phyloP scores from a whole-genome alignment of 495 filamentous ascomycete genomes.

The Neurospora discreta region DNA sequence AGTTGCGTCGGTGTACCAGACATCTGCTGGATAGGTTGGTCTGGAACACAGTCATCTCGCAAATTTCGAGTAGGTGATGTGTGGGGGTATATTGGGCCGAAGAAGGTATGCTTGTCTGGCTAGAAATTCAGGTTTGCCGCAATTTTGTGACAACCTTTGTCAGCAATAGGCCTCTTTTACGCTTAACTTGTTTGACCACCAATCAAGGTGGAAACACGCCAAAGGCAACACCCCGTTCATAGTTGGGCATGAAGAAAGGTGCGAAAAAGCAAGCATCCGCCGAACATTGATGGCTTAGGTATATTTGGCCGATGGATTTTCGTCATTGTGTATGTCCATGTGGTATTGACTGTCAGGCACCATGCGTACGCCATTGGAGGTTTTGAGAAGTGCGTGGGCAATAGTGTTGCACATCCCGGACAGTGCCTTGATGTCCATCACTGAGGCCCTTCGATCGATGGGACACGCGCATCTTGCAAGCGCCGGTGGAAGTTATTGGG shows the following conservation, averaged over 20 bases:
- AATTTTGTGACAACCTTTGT: not conserved
- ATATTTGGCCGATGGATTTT: not conserved
- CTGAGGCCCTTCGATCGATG: not conserved
- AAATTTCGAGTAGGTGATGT: not conserved
- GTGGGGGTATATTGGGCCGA: not conserved
- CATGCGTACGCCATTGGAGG: not conserved
- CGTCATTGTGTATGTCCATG: not conserved
- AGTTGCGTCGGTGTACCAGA: not conserved
- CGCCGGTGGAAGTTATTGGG: not conserved
- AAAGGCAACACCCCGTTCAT: not conserved
- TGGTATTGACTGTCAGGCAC: not conserved
- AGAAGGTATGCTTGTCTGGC: not conserved
- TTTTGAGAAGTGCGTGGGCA: not conserved
- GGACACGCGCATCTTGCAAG: not conserved
- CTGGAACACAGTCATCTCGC: not conserved
- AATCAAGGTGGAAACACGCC: not conserved
- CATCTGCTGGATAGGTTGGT: not conserved
- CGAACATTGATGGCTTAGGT: not conserved
- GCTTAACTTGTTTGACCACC: not conserved
- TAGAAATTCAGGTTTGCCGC: not conserved
- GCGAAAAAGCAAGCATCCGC: not conserved
- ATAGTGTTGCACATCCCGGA: not conserved
- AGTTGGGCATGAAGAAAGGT: not conserved
- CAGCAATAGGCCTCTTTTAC: not conserved
- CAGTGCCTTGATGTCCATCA: not conserved